Base-by-base conservation (phyloP, 148 eudicot species). In the Camellia japonica region DNA sequence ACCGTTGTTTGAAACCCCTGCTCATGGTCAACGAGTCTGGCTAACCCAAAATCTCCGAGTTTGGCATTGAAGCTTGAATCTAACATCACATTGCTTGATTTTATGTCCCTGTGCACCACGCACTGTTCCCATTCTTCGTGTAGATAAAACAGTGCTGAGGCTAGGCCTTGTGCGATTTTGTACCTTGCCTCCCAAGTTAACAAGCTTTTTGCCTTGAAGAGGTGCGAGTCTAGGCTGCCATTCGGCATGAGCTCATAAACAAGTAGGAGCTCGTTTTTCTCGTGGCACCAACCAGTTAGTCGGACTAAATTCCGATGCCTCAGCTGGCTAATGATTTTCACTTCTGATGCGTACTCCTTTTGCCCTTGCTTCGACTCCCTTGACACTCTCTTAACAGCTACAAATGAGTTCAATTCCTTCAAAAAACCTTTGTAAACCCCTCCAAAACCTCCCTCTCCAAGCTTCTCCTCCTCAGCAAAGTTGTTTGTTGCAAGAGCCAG, bases 41-140 rank as follows among this genome's bases (percentile, higher is more conserved):
- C 87, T n/a, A 84, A 19, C 15, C 87, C 84, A 23, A 85, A 85
- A 82, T 85, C 87, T 16, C 82, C 87, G 5, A 85, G 77, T 41
- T 85, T 85, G 4, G 82, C 80, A 71, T 75, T 82, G 71, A 85
- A 79, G 23, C 38, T 79, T 0, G 80, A 74, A 49, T 85, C 84
- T 63, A 85, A 56, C 84, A 85, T 85, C 3, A 85, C n/a, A 7
- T 82, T 85, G 64, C 87, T 85, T 3, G 84, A 82, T 68, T 85
- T 85, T 7, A 85, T 81, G 46, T 82, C 83, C 46, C 83, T 75
- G 19, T 82, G 85, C 73, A 85, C 68, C 18, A 85, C 83, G 8
- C 81, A 85, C 62, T 80, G 83, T 54, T 82, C 83, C 80, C 83
- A 85, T 46, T 76, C 81, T 23, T 82, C 87, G 23, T 85, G 87